Evolutionary conservation across 768 basidiomycete species (phyloP), one percentile per base, ranked within the genome.

Genomic region (Exsudoporus frostii): DNA sequence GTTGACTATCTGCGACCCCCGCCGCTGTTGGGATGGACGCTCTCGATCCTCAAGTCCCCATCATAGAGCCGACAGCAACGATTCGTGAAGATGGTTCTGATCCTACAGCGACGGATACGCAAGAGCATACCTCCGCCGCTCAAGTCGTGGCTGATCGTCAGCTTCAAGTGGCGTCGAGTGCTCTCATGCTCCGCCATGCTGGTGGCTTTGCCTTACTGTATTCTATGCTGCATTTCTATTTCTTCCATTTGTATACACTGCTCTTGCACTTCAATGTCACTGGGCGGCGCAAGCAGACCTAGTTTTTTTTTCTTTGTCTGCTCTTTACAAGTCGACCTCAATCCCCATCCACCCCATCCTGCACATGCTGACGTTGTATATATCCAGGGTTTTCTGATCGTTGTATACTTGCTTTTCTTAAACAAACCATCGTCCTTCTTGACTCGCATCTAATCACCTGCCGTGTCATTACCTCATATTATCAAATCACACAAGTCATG

Each of bases 221-320:
- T 71, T 65, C 66, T 66, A 67, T 77, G 65, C 70, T 76, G 55
- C 73, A 72, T 65, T 61, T 77, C 58, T 77, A 75, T 61, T 65
- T 75, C 58, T 58, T 75, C 50, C 71, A 77, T 60, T 61, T 77
- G 67, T 77, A 77, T 63, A 67, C 71, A 52, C 46, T 77, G 54
- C 59, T 77, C 45, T 57, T 74, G 58, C 71, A 73, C 61, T 60
- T 75, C 61, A 66, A 66, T 34, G 62, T 66, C 57, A 45, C 52
- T 33, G 59, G 61, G 54, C 59, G 61, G 54, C 68, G 60, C 46
- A 70, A 47, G 61, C 65, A 69, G 64, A 54, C 54, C 24, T 71
- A 68, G 59, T 29, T 27, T 30, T 48, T 38, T 38, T 48, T 39
- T 30, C 24, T 50, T 54, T 45, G 50, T 48, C 45, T 36, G 34